Percentiles rank a stretch among this genome's conserved stretches.
Evolutionary conservation across 352 stramenopile genomes (phyloP).

Genomic region (Phytophthora syringae): DNA sequence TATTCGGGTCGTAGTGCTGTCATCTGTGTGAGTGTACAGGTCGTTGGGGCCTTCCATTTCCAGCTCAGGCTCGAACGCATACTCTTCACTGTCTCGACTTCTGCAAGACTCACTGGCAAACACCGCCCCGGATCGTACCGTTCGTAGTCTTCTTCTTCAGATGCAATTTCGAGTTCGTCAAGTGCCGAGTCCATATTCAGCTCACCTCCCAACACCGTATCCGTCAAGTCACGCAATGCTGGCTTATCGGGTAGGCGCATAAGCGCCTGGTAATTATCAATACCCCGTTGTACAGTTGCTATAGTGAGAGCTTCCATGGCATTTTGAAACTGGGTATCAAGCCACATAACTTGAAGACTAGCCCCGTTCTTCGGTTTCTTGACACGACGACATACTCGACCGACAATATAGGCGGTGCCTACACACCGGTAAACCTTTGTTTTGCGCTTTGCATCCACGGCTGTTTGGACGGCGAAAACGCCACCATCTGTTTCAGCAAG

Average conservation of each 20-base stretch:
- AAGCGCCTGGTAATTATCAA: slow-evolving; percentile 10
- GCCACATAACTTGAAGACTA: slow-evolving; percentile 3
- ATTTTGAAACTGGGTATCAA: slow-evolving; percentile 14
- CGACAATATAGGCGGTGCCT: slow-evolving; percentile 8
- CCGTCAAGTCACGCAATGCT: slow-evolving; percentile 7
- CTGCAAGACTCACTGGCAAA: slow-evolving; percentile 10
- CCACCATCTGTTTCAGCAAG: slow-evolving; percentile 5
- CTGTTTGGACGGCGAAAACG: slow-evolving; percentile 11
- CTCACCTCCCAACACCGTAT: slow-evolving; percentile 9
- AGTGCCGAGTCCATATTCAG: slow-evolving; percentile 4
- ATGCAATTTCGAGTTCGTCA: slow-evolving; percentile 8
- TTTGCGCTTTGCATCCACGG: slow-evolving; percentile 10
- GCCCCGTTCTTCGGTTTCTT: slow-evolving; percentile 1
- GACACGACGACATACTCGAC: slow-evolving; percentile 3
- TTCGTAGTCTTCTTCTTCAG: slow-evolving; percentile 2
- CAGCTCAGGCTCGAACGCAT: neutral
- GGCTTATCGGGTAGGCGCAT: neutral
- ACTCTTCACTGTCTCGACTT: neutral
- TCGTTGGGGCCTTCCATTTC: slow-evolving; percentile 8
- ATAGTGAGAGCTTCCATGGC: slow-evolving; percentile 7
- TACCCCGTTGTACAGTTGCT: slow-evolving; percentile 10
- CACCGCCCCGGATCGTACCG: slow-evolving; percentile 10
- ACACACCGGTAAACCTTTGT: slow-evolving; percentile 17
- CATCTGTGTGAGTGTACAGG: slow-evolving; percentile 6
- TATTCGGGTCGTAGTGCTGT: neutral